Conservation (phyloP, 768 basidiomycete species). For the Amanita fuliginea region DNA sequence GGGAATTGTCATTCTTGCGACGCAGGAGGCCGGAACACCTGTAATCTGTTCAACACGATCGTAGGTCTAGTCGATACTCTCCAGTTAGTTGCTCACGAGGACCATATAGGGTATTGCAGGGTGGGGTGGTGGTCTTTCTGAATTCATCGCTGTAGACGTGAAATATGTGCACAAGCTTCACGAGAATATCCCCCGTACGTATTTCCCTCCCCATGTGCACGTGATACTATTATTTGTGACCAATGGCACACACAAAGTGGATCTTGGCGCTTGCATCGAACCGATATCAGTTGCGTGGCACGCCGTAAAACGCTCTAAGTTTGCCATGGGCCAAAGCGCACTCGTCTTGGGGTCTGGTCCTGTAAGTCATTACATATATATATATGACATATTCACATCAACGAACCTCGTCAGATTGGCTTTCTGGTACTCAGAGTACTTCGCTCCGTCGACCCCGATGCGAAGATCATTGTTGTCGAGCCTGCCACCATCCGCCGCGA, state of each 20-base stretch:
- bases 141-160: slow-evolving; percentile 27
- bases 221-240: background rate
- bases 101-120: slow-evolving; percentile 26
- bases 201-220: no score
- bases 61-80: slow-evolving; percentile 13
- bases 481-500: slow-evolving; percentile 26
- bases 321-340: slow-evolving; percentile 24
- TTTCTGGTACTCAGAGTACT: slow-evolving; percentile 27
- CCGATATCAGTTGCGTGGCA: slow-evolving; percentile 37
- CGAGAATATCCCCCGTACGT: slow-evolving; percentile 23
- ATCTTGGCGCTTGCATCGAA: slow-evolving; percentile 35
- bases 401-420: slow-evolving; percentile 20
- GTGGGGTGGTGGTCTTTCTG: slow-evolving; percentile 31
- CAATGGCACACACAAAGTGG: slow-evolving; percentile 20
- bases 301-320: slow-evolving; percentile 28
- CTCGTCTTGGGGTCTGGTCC: slow-evolving; percentile 36
- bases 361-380: slow-evolving; percentile 10
- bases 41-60: slow-evolving; percentile 22
- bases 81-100: background rate
- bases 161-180: slow-evolving; percentile 28
- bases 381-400: background rate
- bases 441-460: slow-evolving; percentile 13
- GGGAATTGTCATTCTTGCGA: slow-evolving; percentile 26
- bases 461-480: slow-evolving; percentile 27
- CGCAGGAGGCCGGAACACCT: slow-evolving; percentile 21